phyloP scores from a whole-genome alignment of 2,329 filamentous ascomycete genomes.

The Phialemoniopsis sp. region DNA sequence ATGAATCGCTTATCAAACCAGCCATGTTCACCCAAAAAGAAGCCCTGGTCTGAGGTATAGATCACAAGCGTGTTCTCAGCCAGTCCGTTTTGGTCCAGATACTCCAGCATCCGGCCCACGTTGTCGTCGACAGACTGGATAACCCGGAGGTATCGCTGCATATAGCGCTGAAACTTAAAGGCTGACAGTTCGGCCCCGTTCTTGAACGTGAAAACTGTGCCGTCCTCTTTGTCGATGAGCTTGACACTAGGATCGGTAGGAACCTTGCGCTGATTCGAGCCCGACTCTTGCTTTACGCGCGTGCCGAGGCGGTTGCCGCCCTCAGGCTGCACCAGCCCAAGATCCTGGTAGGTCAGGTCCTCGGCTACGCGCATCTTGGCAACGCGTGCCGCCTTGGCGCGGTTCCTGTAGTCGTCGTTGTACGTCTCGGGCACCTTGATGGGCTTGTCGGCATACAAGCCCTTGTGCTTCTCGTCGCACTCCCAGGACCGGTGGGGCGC shows the following conservation, averaged over 20 bases:
- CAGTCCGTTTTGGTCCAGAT: slow-evolving; percentile 34
- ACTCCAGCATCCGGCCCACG: slow-evolving; percentile 42
- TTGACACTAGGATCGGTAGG: slow-evolving; percentile 21
- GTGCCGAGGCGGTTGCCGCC: slow-evolving; percentile 35
- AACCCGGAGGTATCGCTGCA: slow-evolving; percentile 49
- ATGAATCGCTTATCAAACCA: slow-evolving; percentile 57
- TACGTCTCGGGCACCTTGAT: slow-evolving; percentile 46
- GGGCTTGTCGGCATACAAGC: slow-evolving; percentile 37
- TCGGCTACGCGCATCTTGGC: slow-evolving; percentile 49
- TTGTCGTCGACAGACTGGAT: slow-evolving; percentile 50
- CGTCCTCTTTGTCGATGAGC: slow-evolving; percentile 41
- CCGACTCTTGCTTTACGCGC: slow-evolving; percentile 6
- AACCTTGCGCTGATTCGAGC: slow-evolving; percentile 29
- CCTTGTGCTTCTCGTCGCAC: slow-evolving; percentile 40
- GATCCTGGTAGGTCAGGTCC: slow-evolving; percentile 46
- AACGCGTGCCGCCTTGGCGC: slow-evolving; percentile 40
- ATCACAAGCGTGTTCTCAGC: slow-evolving; percentile 43
- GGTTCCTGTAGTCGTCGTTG: slow-evolving; percentile 49
- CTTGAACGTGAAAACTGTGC: slow-evolving; percentile 39
- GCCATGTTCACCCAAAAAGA: slow-evolving; percentile 52
- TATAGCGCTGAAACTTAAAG: slow-evolving; percentile 54
- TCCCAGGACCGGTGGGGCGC: slow-evolving; percentile 51
- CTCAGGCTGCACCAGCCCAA: slow-evolving; percentile 46
- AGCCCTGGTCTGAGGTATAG: slow-evolving; percentile 52
- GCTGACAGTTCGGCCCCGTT: slow-evolving; percentile 35